Percentiles rank a stretch among this genome's conserved stretches.
Conservation (phyloP, 2,329 filamentous ascomycete species). For the Penicillium brasilianum region DNA sequence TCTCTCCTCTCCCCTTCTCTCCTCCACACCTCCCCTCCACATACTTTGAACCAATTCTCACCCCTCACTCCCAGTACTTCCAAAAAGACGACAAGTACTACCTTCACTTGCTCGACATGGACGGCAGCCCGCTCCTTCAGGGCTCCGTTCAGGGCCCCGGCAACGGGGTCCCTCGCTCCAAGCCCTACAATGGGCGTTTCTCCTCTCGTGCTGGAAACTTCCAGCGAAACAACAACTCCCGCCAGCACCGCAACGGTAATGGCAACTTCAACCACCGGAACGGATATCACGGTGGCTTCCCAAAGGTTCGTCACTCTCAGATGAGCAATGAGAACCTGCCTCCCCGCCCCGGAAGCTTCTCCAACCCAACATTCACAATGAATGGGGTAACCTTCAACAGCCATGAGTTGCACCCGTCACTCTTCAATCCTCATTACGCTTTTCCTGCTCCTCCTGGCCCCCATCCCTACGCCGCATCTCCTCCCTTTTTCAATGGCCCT, state of each 20-base stretch:
- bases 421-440: not conserved
- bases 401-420: not conserved
- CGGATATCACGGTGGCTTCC: conserved; percentile 10
- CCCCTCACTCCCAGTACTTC: conserved; percentile 20
- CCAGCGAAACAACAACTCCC: conserved; percentile 10
- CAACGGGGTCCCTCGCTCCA: conserved; percentile 8
- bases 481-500: too few species aligned
- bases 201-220: conserved; percentile 7
- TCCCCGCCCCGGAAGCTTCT: not conserved
- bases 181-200: not conserved
- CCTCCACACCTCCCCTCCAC: not conserved
- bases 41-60: not conserved
- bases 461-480: not conserved
- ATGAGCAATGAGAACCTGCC: conserved; percentile 6
- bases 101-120: conserved; percentile 25
- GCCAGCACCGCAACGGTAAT: conserved; percentile 16
- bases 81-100: conserved; percentile 26
- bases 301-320: conserved; percentile 1
- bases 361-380: conserved; percentile 1
- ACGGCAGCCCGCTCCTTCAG: conserved; percentile 19
- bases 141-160: conserved; percentile 4
- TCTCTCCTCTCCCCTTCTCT: not conserved
- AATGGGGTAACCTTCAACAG: conserved; percentile 9
- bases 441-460: not conserved
- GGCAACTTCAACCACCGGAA: conserved; percentile 11